Base-by-base conservation (phyloP, 345 rosid species). In the Psidium friedrichsthalianum region DNA sequence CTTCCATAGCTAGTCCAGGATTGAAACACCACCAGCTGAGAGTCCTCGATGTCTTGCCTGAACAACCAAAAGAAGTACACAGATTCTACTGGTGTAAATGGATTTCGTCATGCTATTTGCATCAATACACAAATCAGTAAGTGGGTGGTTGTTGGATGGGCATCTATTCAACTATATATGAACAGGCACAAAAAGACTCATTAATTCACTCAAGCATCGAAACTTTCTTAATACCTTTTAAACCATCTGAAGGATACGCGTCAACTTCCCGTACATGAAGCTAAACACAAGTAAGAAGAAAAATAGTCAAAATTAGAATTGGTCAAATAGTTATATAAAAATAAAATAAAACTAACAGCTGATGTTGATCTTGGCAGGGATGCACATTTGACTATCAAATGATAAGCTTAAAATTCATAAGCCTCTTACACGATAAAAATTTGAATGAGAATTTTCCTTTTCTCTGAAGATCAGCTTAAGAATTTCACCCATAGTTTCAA, bases 1-100 rank as follows among this genome's bases (percentile, higher is more conserved):
- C 96, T 92, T 92, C 93, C 99, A 97, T 95, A 54, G 98, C 94
- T 86, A 96, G 88, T 87, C 98, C 99, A 83, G 99, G 99, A 93
- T 92, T 97, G 91, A 97, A 97, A 90, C 99, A 97, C 99, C 99
- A 97, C 98, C 99, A 97, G 87, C 99, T 93, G 84, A 97, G 93
- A 29, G 91, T 94, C 89, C 99, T 94, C 59, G 95, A 94, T 90
- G 91, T 85, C 91, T 92, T 95, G 87, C 96, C 99, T 96, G 90
- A 90, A 95, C 84, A 83, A 82, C 47, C 10, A 84, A 54, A 58
- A 58, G 36, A 84, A 27, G 49, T 29, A 22, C 18, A 44, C 49
- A 36, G 80, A 69, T 69, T 36, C 47, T 42, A 8, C 47, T 36
- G 47, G 47, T 18, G 25, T 36, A 69, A 69, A 64, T 32, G 78